Conservation (phyloP, 306 rosid genomes). For the Prunus davidiana region DNA sequence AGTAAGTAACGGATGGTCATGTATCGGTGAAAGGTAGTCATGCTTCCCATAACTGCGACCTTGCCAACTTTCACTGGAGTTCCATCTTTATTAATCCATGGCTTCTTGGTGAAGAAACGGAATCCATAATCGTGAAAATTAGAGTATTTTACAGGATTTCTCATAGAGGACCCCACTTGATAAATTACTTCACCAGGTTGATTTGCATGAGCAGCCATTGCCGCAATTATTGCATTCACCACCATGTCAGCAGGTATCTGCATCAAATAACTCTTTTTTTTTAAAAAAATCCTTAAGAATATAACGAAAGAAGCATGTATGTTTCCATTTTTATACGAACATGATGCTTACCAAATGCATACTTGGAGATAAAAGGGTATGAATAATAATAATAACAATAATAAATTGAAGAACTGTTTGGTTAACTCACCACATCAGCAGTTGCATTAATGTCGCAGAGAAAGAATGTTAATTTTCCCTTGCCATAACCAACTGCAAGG, state of each 20-base stretch:
- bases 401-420: no score
- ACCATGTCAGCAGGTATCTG: slow-evolving; percentile 90
- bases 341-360: no score
- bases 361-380: not conserved
- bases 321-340: no score
- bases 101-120: slow-evolving; percentile 52
- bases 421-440: slow-evolving; percentile 62
- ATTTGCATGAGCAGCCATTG: slow-evolving; percentile 57
- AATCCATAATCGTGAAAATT: slow-evolving; percentile 44
- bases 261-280: not conserved
- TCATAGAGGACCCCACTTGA: slow-evolving; percentile 68
- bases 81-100: slow-evolving; percentile 72
- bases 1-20: slow-evolving; percentile 62
- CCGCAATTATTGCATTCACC: slow-evolving; percentile 66
- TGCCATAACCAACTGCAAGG: slow-evolving; percentile 62
- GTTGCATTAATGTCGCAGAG: slow-evolving; percentile 40
- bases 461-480: slow-evolving; percentile 68
- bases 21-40: slow-evolving; percentile 70
- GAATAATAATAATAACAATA: not conserved
- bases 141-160: slow-evolving; percentile 33
- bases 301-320: not conserved
- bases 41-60: slow-evolving; percentile 35
- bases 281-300: not conserved
- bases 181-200: slow-evolving; percentile 40
- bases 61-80: slow-evolving; percentile 53